Base-by-base conservation (phyloP, 176 grass and related monocot genomes). In the Lolium multiflorum region DNA sequence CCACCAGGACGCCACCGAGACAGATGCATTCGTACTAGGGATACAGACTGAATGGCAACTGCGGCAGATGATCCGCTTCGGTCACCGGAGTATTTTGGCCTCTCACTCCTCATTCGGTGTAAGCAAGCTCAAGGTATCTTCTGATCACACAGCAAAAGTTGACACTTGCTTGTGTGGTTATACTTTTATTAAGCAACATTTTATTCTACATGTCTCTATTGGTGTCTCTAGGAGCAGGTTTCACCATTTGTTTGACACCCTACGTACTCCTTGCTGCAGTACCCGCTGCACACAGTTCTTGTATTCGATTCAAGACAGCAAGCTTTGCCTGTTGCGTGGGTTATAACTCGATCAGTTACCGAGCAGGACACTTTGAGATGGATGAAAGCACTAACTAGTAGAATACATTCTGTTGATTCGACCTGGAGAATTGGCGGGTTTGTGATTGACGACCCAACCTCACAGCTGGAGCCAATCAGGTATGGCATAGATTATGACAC, bases 11-110 rank as follows among this genome's bases (percentile, higher is more conserved):
- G 91, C 95, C 5, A 91, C 90, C 3, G 95, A 97, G 54, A 76
- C 51, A 0, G 95, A 95, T 90, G 84, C 95, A 17, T 98, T 98
- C 59, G 86, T 95, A 69, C 46, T 98, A 31, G 95, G 93, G 59
- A 95, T 97, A 24, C 93, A 98, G 87, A 98, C 95, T 22, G 91
- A 97, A 47, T 98, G 92, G 95, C 92, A 98, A 50, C 81, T 91
- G 31, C 95, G 94, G 78, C 93, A 98, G 80, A 98, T 95, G 92
- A 87, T 95, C 71, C 89, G 92, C 69, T 98, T 98, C 79, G 87
- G 95, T 61, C 95, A 98, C 82, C 91, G 90, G 76, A 90, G 87
- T 59, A 83, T 95, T 71, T 72, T 95, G 73, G 95, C 95, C 16
- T 91, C 81, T 76, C 90, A 95, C 63, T 98, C 91, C 16, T 92